Evolutionary conservation across 2,329 filamentous ascomycete species (phyloP).

Genomic region (Alternaria gaisen): DNA sequence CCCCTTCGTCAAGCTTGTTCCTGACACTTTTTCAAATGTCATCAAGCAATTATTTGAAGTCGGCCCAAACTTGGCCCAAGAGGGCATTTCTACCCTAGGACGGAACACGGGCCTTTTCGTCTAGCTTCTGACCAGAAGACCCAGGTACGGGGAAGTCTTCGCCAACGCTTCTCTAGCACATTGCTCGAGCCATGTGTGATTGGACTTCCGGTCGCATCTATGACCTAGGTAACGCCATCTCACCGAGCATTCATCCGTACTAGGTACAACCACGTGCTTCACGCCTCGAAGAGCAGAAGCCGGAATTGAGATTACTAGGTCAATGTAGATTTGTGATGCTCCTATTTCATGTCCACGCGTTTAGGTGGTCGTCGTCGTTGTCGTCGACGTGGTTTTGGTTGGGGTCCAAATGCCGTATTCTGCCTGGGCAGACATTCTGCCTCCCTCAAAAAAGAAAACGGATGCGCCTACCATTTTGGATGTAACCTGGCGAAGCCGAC

Average conservation of each 20-base stretch:
- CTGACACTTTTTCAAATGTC: constrained; percentile 4
- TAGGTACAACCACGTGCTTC: not conserved
- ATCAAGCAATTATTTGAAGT: constrained; percentile 18
- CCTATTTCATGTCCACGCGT: not conserved
- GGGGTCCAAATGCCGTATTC: not conserved
- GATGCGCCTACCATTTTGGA: not conserved
- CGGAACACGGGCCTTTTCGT: constrained; percentile 1
- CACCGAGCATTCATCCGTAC: constrained; percentile 15
- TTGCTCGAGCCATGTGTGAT: constrained; percentile 11
- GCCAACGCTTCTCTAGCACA: constrained; percentile 3
- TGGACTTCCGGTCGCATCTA: constrained; percentile 2
- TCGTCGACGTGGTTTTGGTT: not conserved
- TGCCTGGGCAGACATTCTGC: constrained; percentile 10
- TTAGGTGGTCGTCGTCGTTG: not conserved
- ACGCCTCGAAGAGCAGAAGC: not conserved
- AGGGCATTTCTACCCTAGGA: constrained; percentile 20
- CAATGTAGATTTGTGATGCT: not conserved
- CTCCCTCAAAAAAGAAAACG: not conserved
- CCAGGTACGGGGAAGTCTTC: constrained; percentile 1
- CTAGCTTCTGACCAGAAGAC: not conserved
- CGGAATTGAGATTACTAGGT: not conserved
- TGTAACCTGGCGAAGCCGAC: not conserved
- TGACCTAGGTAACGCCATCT: constrained; percentile 5
- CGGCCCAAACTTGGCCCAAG: constrained; percentile 23
- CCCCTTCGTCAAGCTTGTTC: constrained; percentile 4